Conservation (phyloP, 129 eudicot genomes). For the Gnaphalium uliginosum region DNA sequence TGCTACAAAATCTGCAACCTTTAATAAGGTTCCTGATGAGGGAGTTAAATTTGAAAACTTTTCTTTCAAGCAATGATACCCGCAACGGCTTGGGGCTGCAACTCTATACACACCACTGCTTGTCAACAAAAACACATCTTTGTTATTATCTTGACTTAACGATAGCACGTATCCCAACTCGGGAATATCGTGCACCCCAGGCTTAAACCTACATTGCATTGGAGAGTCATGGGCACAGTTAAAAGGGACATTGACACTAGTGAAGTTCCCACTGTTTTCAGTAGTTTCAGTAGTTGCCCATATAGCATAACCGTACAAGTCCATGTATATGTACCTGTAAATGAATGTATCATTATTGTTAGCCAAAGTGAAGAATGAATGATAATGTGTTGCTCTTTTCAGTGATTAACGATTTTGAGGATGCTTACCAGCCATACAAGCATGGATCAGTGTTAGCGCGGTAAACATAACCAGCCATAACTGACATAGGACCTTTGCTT, state of each 20-base stretch:
- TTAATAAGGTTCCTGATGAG: slow-evolving; percentile 23
- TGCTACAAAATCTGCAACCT: slow-evolving; percentile 12
- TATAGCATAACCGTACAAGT: slow-evolving; percentile 61
- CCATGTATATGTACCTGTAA: slow-evolving; percentile 76
- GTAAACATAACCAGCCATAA: slow-evolving; percentile 72
- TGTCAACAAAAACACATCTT: slow-evolving; percentile 56
- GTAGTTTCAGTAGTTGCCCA: slow-evolving; percentile 69
- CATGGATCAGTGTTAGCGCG: slow-evolving; percentile 75
- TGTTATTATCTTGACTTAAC: slow-evolving; percentile 68
- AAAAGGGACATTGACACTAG: slow-evolving; percentile 35
- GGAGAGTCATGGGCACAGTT: slow-evolving; percentile 76
- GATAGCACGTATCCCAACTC: slow-evolving; percentile 66
- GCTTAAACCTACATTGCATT: slow-evolving; percentile 47
- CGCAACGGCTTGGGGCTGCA: slow-evolving; percentile 69
- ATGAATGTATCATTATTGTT: background rate
- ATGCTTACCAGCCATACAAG: slow-evolving; percentile 69
- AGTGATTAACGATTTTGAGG: background rate
- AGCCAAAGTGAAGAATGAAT: background rate
- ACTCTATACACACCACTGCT: slow-evolving; percentile 80
- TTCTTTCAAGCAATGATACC: slow-evolving; percentile 61
- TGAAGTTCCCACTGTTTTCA: slow-evolving; percentile 59
- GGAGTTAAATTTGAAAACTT: slow-evolving; percentile 21
- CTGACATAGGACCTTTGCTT: slow-evolving; percentile 69
- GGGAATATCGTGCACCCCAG: slow-evolving; percentile 46
- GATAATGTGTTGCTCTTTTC: background rate